phyloP scores from a whole-genome alignment of 164 flowering plant genomes.

The Magnolia officinalis region DNA sequence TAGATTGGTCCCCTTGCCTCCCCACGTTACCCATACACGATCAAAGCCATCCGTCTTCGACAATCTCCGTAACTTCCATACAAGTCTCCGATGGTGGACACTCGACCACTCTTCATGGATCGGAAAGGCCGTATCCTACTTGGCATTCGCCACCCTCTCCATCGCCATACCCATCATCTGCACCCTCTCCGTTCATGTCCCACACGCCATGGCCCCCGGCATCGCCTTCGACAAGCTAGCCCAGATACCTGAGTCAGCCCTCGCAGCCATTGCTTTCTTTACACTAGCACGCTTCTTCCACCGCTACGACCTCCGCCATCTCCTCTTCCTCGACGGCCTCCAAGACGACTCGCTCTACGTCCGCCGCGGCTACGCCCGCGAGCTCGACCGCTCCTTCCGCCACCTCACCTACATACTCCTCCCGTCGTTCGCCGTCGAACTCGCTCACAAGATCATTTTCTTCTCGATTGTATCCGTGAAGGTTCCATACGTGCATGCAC shows the following conservation, averaged over 20 bases:
- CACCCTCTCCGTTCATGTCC: slow-evolving; percentile 21
- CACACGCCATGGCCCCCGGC: slow-evolving; percentile 22
- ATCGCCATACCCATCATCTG: slow-evolving; percentile 34
- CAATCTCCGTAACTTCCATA: slow-evolving; percentile 41
- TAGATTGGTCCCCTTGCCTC: slow-evolving; percentile 27
- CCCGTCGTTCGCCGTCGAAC: slow-evolving; percentile 52
- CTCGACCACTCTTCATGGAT: slow-evolving; percentile 51
- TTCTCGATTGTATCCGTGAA: slow-evolving; percentile 39
- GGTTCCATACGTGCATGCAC: slow-evolving; percentile 13
- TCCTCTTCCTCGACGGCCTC: slow-evolving; percentile 64
- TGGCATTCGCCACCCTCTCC: slow-evolving; percentile 33
- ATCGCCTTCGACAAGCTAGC: slow-evolving; percentile 40
- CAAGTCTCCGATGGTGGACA: slow-evolving; percentile 54
- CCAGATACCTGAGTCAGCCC: slow-evolving; percentile 56
- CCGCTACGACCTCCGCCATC: slow-evolving; percentile 48
- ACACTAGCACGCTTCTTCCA: slow-evolving; percentile 47
- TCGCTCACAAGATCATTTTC: slow-evolving; percentile 50
- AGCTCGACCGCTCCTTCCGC: slow-evolving; percentile 49
- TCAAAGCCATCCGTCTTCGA: slow-evolving; percentile 35
- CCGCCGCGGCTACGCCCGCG: slow-evolving; percentile 41
- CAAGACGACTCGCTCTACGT: slow-evolving; percentile 43
- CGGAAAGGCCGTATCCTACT: slow-evolving; percentile 36
- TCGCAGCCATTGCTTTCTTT: slow-evolving; percentile 48
- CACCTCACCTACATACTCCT: slow-evolving; percentile 41
- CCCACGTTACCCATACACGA: slow-evolving; percentile 19